phyloP scores from a whole-genome alignment of 106 monocot species.

The Phalaenopsis aphrodite region DNA sequence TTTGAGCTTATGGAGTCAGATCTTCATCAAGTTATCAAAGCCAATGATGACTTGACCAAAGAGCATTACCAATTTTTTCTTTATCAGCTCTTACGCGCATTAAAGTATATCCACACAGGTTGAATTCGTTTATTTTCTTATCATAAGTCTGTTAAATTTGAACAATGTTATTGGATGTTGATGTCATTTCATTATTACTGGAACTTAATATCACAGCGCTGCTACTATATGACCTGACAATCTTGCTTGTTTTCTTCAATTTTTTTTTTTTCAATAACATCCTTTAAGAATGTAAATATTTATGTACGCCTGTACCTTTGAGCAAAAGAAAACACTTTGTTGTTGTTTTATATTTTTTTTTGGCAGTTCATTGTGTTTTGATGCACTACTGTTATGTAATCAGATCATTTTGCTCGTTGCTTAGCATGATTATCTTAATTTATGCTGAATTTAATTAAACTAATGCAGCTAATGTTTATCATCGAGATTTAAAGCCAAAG shows the following conservation, averaged over 20 bases:
- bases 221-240: background rate
- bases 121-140: background rate
- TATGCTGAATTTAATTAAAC: background rate
- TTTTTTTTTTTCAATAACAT: background rate
- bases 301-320: background rate
- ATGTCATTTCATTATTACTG: background rate
- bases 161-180: background rate
- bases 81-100: slow-evolving; percentile 31
- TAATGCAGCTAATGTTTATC: slow-evolving; percentile 84
- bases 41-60: slow-evolving; percentile 36
- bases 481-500: slow-evolving; percentile 84
- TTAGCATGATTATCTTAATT: background rate
- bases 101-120: slow-evolving; percentile 49
- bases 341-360: background rate
- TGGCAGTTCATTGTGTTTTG: slow-evolving; percentile 1
- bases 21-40: slow-evolving; percentile 44
- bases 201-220: background rate
- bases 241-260: background rate
- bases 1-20: slow-evolving; percentile 45
- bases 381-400: background rate
- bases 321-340: background rate
- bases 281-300: background rate
- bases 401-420: background rate
- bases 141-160: background rate
- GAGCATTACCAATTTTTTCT: slow-evolving; percentile 45